phyloP scores from a whole-genome alignment of 2,329 filamentous ascomycete species.

The Fusarium sp. region DNA sequence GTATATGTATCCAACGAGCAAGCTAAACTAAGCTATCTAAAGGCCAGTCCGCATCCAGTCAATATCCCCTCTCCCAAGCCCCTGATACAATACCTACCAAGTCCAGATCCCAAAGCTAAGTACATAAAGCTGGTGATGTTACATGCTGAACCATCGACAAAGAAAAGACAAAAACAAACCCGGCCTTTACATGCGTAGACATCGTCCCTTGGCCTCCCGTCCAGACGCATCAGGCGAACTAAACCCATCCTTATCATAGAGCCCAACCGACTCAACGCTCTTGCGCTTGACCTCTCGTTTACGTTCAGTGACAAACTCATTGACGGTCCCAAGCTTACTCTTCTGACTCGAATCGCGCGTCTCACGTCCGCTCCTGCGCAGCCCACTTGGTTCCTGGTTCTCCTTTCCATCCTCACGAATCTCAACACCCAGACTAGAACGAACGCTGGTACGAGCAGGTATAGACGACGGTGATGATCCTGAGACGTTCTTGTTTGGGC shows the following conservation, averaged over 20 bases:
- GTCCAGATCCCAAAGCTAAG: constrained; percentile 12
- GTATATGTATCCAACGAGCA: constrained; percentile 41
- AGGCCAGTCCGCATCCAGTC: background rate
- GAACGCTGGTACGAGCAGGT: constrained; percentile 17
- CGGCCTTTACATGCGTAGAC: constrained; percentile 45
- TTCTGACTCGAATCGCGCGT: constrained; percentile 35
- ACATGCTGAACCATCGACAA: constrained; percentile 20
- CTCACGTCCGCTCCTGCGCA: constrained; percentile 36
- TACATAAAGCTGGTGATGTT: constrained; percentile 18
- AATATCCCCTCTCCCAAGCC: background rate
- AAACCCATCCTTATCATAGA: constrained; percentile 61
- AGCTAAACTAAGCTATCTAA: constrained; percentile 26
- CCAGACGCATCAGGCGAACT: constrained; percentile 55
- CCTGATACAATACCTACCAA: background rate
- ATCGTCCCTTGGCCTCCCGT: constrained; percentile 43
- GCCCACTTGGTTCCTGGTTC: constrained; percentile 41
- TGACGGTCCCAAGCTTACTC: constrained; percentile 44
- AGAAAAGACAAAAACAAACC: constrained; percentile 21
- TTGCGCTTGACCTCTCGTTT: constrained; percentile 37
- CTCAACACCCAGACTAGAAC: constrained; percentile 29
- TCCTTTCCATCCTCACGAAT: constrained; percentile 47
- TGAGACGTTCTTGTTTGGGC: constrained; percentile 35
- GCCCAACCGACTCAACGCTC: constrained; percentile 55
- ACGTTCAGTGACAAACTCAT: constrained; percentile 42
- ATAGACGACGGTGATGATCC: constrained; percentile 5